Evolutionary conservation across 1,284 basidiomycete genomes (phyloP).

Genomic region (Amylostereum chailletii): DNA sequence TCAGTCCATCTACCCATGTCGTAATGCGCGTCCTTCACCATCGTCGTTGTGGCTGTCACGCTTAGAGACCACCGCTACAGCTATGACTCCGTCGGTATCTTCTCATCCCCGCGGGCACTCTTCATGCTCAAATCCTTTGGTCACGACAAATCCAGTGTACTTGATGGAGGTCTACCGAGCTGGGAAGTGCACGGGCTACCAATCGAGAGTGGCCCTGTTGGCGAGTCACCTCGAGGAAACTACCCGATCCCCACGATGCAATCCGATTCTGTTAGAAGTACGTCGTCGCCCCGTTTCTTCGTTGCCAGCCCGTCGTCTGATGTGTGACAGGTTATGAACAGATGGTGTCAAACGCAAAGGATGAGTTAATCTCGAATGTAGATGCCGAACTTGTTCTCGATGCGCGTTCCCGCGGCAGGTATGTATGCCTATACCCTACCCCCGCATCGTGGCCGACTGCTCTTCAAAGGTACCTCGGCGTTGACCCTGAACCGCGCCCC

Average conservation of each 20-base stretch:
- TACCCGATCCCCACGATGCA: slow-evolving; percentile 53
- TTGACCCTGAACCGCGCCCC: slow-evolving; percentile 83
- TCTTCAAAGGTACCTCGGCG: slow-evolving; percentile 59
- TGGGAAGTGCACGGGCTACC: slow-evolving; percentile 72
- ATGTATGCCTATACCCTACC: slow-evolving; percentile 13
- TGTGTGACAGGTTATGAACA: slow-evolving; percentile 70
- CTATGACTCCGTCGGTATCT: slow-evolving; percentile 83
- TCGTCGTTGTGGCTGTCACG: not conserved
- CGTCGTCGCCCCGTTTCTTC: slow-evolving; percentile 13
- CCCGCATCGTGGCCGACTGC: not conserved
- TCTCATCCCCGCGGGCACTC: slow-evolving; percentile 83
- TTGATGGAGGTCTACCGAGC: slow-evolving; percentile 83
- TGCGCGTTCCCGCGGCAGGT: slow-evolving; percentile 77
- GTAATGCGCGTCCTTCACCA: slow-evolving; percentile 47
- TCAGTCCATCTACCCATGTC: slow-evolving; percentile 71
- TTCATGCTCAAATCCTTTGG: slow-evolving; percentile 91
- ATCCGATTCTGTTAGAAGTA: slow-evolving; percentile 52
- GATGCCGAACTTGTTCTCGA: slow-evolving; percentile 76
- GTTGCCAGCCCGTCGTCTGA: slow-evolving; percentile 10
- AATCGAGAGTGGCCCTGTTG: slow-evolving; percentile 41
- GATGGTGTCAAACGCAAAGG: slow-evolving; percentile 65
- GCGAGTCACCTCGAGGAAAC: slow-evolving; percentile 18
- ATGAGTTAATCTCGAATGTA: slow-evolving; percentile 34
- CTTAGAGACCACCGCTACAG: slow-evolving; percentile 25
- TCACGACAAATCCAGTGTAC: slow-evolving; percentile 75